A percentile compares a stretch with the other conserved stretches of the same genome.
Conservation (phyloP, 495 filamentous ascomycete genomes). For the Daldinia decipiens region DNA sequence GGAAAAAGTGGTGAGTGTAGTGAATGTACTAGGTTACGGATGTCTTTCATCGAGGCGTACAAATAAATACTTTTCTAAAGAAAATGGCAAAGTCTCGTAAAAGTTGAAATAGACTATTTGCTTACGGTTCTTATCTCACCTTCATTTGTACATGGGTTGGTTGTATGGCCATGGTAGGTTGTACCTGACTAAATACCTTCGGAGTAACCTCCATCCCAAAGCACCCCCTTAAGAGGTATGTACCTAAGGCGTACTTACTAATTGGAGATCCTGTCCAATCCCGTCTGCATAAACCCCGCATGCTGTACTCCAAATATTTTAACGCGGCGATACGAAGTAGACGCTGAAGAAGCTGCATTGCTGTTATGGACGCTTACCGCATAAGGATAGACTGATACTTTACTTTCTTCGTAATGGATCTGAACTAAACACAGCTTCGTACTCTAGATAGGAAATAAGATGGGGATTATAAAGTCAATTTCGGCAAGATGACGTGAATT, state of each 20-base stretch:
- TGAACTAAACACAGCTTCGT: slow-evolving; percentile 18
- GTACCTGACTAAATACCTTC: slow-evolving; percentile 1
- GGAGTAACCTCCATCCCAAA: slow-evolving; percentile 14
- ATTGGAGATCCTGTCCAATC: slow-evolving; percentile 30
- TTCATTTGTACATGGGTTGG: slow-evolving; percentile 6
- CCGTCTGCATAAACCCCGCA: slow-evolving; percentile 37
- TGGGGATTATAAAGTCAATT: slow-evolving; percentile 1
- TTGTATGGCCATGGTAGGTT: slow-evolving; percentile 1
- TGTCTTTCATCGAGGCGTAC: neutral
- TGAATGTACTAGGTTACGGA: too few relatives aligned
- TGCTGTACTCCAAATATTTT: slow-evolving; percentile 24
- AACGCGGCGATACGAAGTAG: slow-evolving; percentile 31
- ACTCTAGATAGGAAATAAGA: slow-evolving; percentile 4
- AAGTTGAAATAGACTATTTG: slow-evolving; percentile 8
- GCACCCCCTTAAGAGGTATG: neutral
- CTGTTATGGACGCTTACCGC: slow-evolving; percentile 37
- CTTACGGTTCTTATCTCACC: neutral
- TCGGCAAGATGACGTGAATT: slow-evolving; percentile 5
- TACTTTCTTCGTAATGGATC: slow-evolving; percentile 12
- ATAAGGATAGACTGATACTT: slow-evolving; percentile 4
- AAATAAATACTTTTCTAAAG: neutral
- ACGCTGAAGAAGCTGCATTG: slow-evolving; percentile 24
- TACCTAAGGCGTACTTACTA: slow-evolving; percentile 1
- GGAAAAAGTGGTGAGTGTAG: neutral
- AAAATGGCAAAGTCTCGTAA: neutral